Conservation (phyloP, 768 basidiomycete species). For the Mycena epipterygia region DNA sequence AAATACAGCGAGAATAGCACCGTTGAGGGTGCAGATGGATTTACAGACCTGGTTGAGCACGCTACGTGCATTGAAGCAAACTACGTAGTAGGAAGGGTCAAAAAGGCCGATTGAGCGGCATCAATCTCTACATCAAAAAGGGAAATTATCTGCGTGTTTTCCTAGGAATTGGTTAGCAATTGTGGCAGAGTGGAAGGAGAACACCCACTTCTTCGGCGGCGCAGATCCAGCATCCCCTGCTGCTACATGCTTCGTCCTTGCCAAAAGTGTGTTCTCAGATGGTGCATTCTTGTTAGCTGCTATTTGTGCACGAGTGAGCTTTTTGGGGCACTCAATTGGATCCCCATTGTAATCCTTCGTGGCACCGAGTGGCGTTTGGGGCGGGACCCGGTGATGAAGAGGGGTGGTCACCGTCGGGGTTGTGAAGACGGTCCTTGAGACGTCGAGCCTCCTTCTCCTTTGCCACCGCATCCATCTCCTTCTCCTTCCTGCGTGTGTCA, state of each 20-base stretch:
- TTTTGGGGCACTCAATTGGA: not conserved
- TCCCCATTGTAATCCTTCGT: not conserved
- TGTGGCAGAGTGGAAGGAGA: too few relatives aligned
- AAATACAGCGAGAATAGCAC: too few relatives aligned
- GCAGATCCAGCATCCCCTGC: not conserved
- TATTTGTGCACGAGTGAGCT: not conserved
- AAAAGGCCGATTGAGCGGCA: too few relatives aligned
- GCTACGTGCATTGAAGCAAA: not conserved
- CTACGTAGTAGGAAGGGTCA: too few relatives aligned
- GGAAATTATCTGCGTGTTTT: too few relatives aligned
- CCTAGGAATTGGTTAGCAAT: not conserved
- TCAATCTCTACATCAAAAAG: too few relatives aligned
- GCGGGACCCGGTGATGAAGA: not conserved
- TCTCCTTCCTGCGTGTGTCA: not conserved
- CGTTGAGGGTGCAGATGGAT: too few relatives aligned
- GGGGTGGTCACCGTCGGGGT: not conserved
- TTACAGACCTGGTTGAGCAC: too few relatives aligned
- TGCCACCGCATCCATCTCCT: not conserved
- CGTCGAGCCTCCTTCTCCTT: not conserved
- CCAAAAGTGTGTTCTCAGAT: not conserved
- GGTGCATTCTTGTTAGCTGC: not conserved
- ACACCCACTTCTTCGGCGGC: not conserved
- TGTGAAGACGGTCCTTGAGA: not conserved
- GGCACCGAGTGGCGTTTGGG: not conserved
- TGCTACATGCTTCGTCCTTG: not conserved